phyloP scores from a whole-genome alignment of 2,329 filamentous ascomycete species.

The Claviceps cyperi region DNA sequence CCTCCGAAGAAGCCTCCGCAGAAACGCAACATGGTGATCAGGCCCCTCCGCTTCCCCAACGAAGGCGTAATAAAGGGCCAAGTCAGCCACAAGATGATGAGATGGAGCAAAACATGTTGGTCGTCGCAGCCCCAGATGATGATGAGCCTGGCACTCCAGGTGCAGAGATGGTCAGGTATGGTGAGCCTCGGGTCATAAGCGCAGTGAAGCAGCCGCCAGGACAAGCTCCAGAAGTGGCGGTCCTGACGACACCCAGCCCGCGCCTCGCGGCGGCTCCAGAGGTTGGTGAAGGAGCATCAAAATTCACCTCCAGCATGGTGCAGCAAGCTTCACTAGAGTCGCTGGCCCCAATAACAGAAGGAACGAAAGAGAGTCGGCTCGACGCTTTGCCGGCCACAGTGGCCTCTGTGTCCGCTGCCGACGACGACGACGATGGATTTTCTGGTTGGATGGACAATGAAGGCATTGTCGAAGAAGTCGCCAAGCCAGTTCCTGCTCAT shows the following conservation, averaged over 20 bases:
- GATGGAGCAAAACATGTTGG: slow-evolving; percentile 39
- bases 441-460: slow-evolving; percentile 16
- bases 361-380: slow-evolving; percentile 2
- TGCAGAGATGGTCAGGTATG: slow-evolving; percentile 16
- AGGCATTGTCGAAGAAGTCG: not conserved
- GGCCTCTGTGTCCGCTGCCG: not conserved
- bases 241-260: not conserved
- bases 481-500: not conserved
- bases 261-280: not conserved
- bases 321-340: not conserved
- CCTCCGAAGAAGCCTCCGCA: slow-evolving; percentile 7
- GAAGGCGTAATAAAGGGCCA: slow-evolving; percentile 21
- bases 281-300: not conserved
- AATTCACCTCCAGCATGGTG: not conserved
- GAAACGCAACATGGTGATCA: slow-evolving; percentile 14
- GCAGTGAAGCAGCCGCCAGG: not conserved
- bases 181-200: slow-evolving; percentile 8
- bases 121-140: slow-evolving; percentile 50
- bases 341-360: not conserved
- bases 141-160: slow-evolving; percentile 42
- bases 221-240: not conserved
- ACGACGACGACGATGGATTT: slow-evolving; percentile 11
- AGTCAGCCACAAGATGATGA: slow-evolving; percentile 21
- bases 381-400: slow-evolving; percentile 8
- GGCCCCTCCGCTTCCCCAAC: slow-evolving; percentile 34